These are phyloP conservation scores for Cynanchum wilfordii DNA, from an alignment of 257 asterid species.

Conservation along the genomic window DNA sequence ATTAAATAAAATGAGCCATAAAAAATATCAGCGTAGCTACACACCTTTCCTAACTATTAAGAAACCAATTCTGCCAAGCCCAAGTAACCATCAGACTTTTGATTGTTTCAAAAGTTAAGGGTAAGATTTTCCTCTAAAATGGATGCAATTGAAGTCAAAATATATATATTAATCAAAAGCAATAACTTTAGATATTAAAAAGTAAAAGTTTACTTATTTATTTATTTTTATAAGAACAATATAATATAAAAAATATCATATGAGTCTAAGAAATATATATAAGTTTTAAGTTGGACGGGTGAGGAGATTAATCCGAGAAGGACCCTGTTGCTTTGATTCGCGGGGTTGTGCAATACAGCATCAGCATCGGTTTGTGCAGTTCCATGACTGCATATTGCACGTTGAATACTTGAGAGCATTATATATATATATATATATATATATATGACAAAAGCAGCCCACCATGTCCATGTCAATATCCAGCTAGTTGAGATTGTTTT, in stretches of 20 bases:
- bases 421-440: background rate
- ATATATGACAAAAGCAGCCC: background rate
- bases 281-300: too few relatives aligned
- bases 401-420: background rate
- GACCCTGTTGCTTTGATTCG: background rate
- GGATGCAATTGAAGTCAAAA: too few relatives aligned
- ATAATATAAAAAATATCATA: too few relatives aligned
- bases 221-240: too few relatives aligned
- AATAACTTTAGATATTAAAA: too few relatives aligned
- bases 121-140: too few relatives aligned
- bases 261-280: too few relatives aligned
- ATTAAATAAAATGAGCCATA: background rate
- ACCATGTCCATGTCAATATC: background rate
- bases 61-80: background rate
- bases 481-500: background rate
- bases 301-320: background rate
- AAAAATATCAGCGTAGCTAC: background rate
- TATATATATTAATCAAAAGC: too few relatives aligned
- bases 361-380: constrained; percentile 3
- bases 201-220: too few relatives aligned
- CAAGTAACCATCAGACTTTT: too few relatives aligned
- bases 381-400: background rate
- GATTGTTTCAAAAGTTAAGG: too few relatives aligned
- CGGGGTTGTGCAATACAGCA: background rate
- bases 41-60: background rate